A percentile compares a stretch with the other conserved stretches of the same genome.
Evolutionary conservation across 2,329 filamentous ascomycete species (phyloP).

Genomic region (Tolypocladium sp.): DNA sequence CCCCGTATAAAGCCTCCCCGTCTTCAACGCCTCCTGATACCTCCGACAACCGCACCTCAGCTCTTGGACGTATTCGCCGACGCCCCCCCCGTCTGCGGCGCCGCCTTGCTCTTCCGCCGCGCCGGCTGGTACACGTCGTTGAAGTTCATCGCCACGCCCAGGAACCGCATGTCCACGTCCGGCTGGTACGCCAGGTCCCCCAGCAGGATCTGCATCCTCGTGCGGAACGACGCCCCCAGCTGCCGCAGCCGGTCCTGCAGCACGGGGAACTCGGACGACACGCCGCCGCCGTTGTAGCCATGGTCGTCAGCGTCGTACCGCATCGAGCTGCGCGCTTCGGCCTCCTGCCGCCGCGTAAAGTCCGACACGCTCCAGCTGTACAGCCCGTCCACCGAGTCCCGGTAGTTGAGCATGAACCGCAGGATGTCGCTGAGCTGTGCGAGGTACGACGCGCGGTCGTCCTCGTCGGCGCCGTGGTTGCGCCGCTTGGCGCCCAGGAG

Average conservation of each 20-base stretch:
- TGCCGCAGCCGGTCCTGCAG: slow-evolving; percentile 64
- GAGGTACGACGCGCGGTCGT: slow-evolving; percentile 72
- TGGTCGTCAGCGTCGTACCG: slow-evolving; percentile 16
- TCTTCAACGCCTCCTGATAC: not conserved
- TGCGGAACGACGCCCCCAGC: slow-evolving; percentile 67
- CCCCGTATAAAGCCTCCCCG: not conserved
- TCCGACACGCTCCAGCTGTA: slow-evolving; percentile 94
- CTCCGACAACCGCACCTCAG: slow-evolving; percentile 6
- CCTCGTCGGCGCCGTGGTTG: slow-evolving; percentile 39
- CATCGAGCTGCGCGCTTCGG: slow-evolving; percentile 65
- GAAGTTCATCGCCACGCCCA: slow-evolving; percentile 98
- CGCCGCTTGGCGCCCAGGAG: slow-evolving; percentile 64
- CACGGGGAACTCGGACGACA: slow-evolving; percentile 59
- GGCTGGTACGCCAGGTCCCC: slow-evolving; percentile 89
- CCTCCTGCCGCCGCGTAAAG: slow-evolving; percentile 84
- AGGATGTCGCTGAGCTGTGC: slow-evolving; percentile 86
- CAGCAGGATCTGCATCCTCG: slow-evolving; percentile 69
- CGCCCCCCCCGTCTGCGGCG: slow-evolving; percentile 9
- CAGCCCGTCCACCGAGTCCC: slow-evolving; percentile 84
- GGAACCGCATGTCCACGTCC: slow-evolving; percentile 89
- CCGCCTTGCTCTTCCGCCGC: slow-evolving; percentile 47
- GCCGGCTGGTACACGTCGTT: slow-evolving; percentile 89
- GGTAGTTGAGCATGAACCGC: slow-evolving; percentile 87
- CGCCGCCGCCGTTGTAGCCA: slow-evolving; percentile 36
- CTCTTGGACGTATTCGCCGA: slow-evolving; percentile 16